phyloP scores from a whole-genome alignment of 1,284 basidiomycete genomes.

The Bondarzewia mesenterica region DNA sequence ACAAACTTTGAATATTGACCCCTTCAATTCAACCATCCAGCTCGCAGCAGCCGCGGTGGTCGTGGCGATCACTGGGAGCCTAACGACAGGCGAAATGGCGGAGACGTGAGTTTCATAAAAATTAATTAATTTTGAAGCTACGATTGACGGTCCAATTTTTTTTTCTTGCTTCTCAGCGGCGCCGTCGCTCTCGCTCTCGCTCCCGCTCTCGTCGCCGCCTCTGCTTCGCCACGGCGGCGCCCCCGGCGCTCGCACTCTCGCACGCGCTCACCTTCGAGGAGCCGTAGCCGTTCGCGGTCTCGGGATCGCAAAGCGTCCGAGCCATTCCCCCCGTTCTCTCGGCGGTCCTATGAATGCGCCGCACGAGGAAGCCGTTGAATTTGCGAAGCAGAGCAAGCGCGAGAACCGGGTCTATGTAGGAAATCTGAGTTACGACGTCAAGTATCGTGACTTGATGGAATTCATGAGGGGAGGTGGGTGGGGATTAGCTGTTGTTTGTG shows the following conservation, averaged over 20 bases:
- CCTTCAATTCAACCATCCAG: constrained; percentile 20
- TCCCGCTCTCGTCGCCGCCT: constrained; percentile 63
- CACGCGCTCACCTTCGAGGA: constrained; percentile 48
- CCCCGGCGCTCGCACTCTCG: constrained; percentile 47
- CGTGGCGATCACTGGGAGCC: constrained; percentile 74
- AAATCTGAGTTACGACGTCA: constrained; percentile 96
- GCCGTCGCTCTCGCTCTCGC: constrained; percentile 34
- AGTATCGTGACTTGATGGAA: constrained; percentile 95
- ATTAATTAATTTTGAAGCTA: constrained; percentile 8
- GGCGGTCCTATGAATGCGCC: constrained; percentile 90
- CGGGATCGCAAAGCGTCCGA: constrained; percentile 55
- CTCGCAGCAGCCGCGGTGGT: constrained; percentile 32
- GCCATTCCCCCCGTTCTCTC: constrained; percentile 66
- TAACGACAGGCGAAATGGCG: constrained; percentile 55
- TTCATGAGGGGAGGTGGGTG: constrained; percentile 99
- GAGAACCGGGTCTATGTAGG: constrained; percentile 98
- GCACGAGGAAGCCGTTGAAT: constrained; percentile 82
- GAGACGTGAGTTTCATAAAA: constrained; percentile 40
- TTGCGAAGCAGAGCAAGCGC: constrained; percentile 89
- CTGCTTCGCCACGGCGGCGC: constrained; percentile 55
- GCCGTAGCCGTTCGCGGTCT: constrained; percentile 50
- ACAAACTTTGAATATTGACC: neutral
- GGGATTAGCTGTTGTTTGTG: constrained; percentile 41
- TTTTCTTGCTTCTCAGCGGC: constrained; percentile 32
- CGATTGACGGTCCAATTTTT: neutral